Evolutionary conservation across 345 rosid species (phyloP).

Genomic region (Salix arbutifolia): DNA sequence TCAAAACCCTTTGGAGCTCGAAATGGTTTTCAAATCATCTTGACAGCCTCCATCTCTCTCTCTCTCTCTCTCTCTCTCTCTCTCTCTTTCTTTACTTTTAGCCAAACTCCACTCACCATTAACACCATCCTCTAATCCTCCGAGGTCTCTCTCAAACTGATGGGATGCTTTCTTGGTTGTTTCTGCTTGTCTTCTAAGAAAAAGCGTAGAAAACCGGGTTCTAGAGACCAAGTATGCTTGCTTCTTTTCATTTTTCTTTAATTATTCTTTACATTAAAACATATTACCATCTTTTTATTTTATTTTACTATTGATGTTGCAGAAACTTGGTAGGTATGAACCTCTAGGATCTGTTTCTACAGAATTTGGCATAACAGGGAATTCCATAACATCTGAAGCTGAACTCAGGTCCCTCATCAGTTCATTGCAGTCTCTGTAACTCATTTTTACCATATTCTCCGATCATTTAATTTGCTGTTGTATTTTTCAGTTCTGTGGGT

Average conservation of each 20-base stretch:
- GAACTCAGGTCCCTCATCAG: constrained; percentile 41
- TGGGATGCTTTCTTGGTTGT: constrained; percentile 35
- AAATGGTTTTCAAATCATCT: neutral
- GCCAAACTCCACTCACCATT: constrained; percentile 4
- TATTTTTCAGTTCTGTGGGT: neutral
- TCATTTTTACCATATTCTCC: neutral
- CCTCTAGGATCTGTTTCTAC: constrained; percentile 42
- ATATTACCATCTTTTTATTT: neutral
- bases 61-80: neutral
- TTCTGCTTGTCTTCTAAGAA: constrained; percentile 26
- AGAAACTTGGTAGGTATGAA: constrained; percentile 22
- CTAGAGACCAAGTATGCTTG: constrained; percentile 19
- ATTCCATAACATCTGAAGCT: constrained; percentile 26
- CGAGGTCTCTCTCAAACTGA: neutral
- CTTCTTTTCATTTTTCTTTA: neutral
- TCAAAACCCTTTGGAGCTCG: constrained; percentile 53
- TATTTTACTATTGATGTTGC: neutral
- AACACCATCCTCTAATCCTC: neutral
- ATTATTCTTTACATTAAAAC: neutral
- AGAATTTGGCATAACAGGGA: constrained; percentile 21
- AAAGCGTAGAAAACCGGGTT: constrained; percentile 19
- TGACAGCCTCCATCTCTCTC: neutral
- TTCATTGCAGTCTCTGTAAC: too few relatives aligned
- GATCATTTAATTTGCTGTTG: neutral
- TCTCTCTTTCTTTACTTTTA: constrained; percentile 10